These are phyloP conservation scores for Mortierella alpina DNA, from an alignment of 192 early-diverging fungal species.

Conservation along the genomic window DNA sequence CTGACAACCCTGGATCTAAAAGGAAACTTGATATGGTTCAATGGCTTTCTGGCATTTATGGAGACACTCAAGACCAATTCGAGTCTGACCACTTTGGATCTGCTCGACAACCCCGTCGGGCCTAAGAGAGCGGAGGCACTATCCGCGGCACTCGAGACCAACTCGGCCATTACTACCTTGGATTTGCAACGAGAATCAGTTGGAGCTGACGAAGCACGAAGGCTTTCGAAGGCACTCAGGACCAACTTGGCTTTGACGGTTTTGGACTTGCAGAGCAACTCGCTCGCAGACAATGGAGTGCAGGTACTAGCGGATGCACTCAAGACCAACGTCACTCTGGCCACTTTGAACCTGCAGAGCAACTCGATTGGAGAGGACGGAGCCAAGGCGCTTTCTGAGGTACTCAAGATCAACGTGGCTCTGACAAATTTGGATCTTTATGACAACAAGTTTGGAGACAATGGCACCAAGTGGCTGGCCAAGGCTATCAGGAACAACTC, in stretches of 20 bases:
- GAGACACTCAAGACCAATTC: constrained; percentile 13
- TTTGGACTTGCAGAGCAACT: neutral
- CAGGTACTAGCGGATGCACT: neutral
- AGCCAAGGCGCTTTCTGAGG: constrained; percentile 3
- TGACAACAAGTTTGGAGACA: no score
- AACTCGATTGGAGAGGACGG: constrained; percentile 4
- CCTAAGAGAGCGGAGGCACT: neutral
- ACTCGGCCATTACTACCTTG: neutral
- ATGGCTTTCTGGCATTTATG: neutral
- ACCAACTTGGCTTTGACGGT: neutral
- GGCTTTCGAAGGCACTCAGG: neutral
- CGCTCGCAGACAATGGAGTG: neutral
- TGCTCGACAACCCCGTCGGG: neutral
- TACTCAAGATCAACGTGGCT: neutral
- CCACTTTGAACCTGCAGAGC: neutral
- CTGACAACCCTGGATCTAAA: neutral
- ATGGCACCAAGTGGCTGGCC: neutral
- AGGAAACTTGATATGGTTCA: neutral
- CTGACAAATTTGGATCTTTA: neutral
- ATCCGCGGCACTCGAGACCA: no score
- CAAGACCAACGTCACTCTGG: constrained; percentile 3
- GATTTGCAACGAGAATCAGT: neutral
- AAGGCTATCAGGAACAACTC: no score
- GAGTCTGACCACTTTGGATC: constrained; percentile 5
- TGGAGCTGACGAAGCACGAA: no score